These are phyloP conservation scores for Tolypocladium paradoxum DNA, from an alignment of 2,329 filamentous ascomycete genomes.

Conservation along the genomic window DNA sequence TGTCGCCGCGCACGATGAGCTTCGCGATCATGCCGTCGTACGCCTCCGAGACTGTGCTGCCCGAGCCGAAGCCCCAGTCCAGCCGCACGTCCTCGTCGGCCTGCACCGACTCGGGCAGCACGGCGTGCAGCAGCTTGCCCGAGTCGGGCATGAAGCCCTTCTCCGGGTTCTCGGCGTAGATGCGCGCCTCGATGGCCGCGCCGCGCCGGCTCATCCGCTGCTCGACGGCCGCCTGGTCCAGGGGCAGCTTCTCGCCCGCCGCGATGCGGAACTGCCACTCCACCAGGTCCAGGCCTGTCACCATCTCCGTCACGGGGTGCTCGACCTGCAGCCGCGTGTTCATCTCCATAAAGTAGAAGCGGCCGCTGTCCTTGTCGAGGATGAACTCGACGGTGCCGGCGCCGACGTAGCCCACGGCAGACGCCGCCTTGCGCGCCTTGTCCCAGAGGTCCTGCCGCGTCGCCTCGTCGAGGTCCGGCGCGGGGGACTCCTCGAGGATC, in stretches of 20 bases:
- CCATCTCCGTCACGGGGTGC: constrained; percentile 76
- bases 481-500: constrained; percentile 81
- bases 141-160: constrained; percentile 92
- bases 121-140: constrained; percentile 73
- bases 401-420: constrained; percentile 77
- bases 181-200: constrained; percentile 87
- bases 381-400: constrained; percentile 89
- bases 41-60: constrained; percentile 84
- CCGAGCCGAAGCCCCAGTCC: constrained; percentile 84
- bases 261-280: constrained; percentile 87
- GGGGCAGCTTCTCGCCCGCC: constrained; percentile 44
- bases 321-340: constrained; percentile 90
- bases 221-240: constrained; percentile 56
- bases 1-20: constrained; percentile 77
- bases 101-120: constrained; percentile 52
- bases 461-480: constrained; percentile 51
- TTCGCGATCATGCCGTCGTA: constrained; percentile 99
- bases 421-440: constrained; percentile 53
- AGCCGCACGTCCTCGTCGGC: constrained; percentile 68
- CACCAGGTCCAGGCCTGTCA: constrained; percentile 65
- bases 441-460: constrained; percentile 54
- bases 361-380: constrained; percentile 68
- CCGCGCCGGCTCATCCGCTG: constrained; percentile 63
- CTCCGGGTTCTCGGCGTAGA: constrained; percentile 92
- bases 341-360: constrained; percentile 78